Evolutionary conservation across 2,329 filamentous ascomycete species (phyloP).

Genomic region (Penicillium griseofulvum): DNA sequence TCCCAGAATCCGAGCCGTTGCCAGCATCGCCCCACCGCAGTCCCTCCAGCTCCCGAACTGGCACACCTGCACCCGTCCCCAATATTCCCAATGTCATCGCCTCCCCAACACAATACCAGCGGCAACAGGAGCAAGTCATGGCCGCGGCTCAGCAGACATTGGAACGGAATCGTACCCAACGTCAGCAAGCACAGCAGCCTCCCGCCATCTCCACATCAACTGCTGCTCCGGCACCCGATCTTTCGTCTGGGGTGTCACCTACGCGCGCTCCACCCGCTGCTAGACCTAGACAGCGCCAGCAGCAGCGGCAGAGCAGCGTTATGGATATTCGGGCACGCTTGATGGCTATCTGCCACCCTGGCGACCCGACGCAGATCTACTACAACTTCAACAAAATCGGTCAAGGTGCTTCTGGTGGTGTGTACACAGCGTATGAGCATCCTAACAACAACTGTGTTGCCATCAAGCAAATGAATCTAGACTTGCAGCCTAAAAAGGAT

Average conservation of each 20-base stretch:
- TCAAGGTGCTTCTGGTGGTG: constrained; percentile 93
- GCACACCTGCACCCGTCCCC: constrained; percentile 47
- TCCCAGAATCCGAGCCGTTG: constrained; percentile 57
- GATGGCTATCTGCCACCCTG: constrained; percentile 84
- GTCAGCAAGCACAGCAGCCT: constrained; percentile 51
- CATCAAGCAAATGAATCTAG: constrained; percentile 99
- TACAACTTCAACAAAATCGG: constrained; percentile 90
- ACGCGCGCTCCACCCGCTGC: constrained; percentile 54
- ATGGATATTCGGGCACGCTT: constrained; percentile 80
- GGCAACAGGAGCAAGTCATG: constrained; percentile 85
- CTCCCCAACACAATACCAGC: constrained; percentile 47
- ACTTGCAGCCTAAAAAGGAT: constrained; percentile 98
- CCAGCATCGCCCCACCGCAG: constrained; percentile 66
- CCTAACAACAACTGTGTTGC: constrained; percentile 84
- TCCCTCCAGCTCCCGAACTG: constrained; percentile 66
- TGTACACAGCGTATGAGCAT: constrained; percentile 85
- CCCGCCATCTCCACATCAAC: constrained; percentile 36
- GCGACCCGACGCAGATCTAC: constrained; percentile 86
- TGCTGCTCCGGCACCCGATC: constrained; percentile 32
- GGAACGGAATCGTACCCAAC: constrained; percentile 71
- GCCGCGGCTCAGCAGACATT: constrained; percentile 74
- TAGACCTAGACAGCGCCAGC: constrained; percentile 71
- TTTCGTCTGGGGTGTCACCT: constrained; percentile 40
- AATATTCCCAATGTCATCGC: constrained; percentile 35
- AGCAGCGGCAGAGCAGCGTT: constrained; percentile 72